phyloP scores from a whole-genome alignment of 176 grass and related monocot genomes.

The Aechmea fasciata region DNA sequence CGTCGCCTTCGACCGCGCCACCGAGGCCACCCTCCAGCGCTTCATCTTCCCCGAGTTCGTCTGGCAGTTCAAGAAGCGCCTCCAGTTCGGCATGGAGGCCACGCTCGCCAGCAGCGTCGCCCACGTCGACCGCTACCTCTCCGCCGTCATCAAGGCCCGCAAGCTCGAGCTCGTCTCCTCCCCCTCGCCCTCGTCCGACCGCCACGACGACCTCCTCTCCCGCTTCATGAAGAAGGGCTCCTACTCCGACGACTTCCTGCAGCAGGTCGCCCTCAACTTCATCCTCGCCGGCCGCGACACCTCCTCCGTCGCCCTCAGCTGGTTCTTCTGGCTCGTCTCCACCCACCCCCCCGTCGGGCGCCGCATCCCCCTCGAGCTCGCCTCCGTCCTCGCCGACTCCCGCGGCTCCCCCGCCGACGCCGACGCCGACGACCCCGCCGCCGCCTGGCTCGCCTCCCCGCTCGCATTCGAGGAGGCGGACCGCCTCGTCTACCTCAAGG shows the following conservation, averaged over 20 bases:
- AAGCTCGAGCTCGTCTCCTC: conserved; percentile 61
- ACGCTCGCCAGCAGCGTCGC: conserved; percentile 59
- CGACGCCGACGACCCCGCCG: neutral
- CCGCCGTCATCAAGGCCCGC: conserved; percentile 63
- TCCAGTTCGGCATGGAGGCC: conserved; percentile 71
- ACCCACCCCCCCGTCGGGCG: conserved; percentile 62
- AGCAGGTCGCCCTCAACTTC: conserved; percentile 97
- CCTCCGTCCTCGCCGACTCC: conserved; percentile 48
- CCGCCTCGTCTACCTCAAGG: conserved; percentile 85
- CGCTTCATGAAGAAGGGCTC: conserved; percentile 91
- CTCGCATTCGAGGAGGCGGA: conserved; percentile 87
- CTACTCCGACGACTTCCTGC: conserved; percentile 78
- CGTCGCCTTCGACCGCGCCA: conserved; percentile 74
- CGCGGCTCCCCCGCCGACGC: conserved; percentile 15
- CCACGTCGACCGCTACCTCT: conserved; percentile 80
- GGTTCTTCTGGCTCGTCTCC: conserved; percentile 99
- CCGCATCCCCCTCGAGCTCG: conserved; percentile 57
- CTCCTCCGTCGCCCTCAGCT: conserved; percentile 87
- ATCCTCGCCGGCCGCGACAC: conserved; percentile 98
- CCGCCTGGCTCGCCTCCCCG: conserved; percentile 25
- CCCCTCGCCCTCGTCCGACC: neutral
- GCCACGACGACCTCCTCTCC: conserved; percentile 92
- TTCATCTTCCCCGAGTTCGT: conserved; percentile 90
- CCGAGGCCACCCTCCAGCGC: conserved; percentile 76
- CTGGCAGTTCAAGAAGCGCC: conserved; percentile 84